Evolutionary conservation across 768 basidiomycete species (phyloP), one percentile per base, ranked within the genome.

Genomic region (Gloeophyllum trabeum): DNA sequence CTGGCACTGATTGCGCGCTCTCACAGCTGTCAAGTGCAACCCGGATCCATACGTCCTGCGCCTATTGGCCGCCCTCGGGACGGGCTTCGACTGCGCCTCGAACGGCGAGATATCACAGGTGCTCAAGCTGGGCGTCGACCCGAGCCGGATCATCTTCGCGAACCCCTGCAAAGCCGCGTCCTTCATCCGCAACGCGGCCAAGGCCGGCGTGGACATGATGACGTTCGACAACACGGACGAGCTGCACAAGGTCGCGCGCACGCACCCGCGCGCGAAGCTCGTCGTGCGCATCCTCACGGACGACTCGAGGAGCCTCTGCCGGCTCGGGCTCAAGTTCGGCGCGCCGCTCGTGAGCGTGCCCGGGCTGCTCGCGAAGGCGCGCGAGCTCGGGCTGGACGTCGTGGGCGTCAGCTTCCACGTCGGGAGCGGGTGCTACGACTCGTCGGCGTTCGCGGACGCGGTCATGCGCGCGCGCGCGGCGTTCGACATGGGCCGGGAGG

Each of bases 171-270:
- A 99, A 65, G 88, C 96, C 2, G 71, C 76, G 7, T 94, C 91
- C 0, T 97, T 93, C 66, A 73, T 99, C 53, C 85, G 92, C 39
- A 75, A 78, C 51, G 87, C 96, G 13, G 79, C 80, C 32, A 78
- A 73, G 51, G 61, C 67, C 24, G 80, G 85, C 18, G 93, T 98
- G 41, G 74, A 89, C 56, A 79, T 74, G 65, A 96, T 97, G 94
- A 97, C 94, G 4, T 99, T 99, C 58, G 96, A 99, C 67, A 99
- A 98, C 62, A 75, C 76, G 30, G 96, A 99, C 63, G 96, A 99
- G 59, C 67, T 99, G 14, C 75, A 84, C 76, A 99, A 99, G 66
- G 77, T 98, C 46, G 78, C 85, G 14, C 80, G 83, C 24, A 63
- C 70, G 4, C 79, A 92, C 58, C 88, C 92, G 0, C 52, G 61